A percentile compares a stretch with the other conserved stretches of the same genome.
phyloP scores from a whole-genome alignment of 257 asterid species.

The Nicotiana knightiana region DNA sequence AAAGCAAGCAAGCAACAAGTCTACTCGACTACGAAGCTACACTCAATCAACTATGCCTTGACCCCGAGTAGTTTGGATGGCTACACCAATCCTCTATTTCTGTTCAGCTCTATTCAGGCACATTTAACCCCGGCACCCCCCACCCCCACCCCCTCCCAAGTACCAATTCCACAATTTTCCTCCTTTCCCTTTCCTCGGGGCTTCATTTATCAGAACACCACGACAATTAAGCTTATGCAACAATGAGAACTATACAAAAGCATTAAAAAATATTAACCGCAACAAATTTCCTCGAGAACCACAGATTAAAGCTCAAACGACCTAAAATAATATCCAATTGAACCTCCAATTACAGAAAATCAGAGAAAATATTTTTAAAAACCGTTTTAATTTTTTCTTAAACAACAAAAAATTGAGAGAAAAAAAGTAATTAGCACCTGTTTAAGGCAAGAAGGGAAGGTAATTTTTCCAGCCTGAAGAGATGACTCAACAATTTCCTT shows the following conservation, averaged over 20 bases:
- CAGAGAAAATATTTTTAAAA: neutral
- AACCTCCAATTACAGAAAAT: neutral
- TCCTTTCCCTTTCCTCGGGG: neutral
- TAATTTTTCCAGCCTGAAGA: conserved; percentile 53
- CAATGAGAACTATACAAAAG: neutral
- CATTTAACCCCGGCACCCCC: neutral
- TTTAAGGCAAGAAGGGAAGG: conserved; percentile 83
- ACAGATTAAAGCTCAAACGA: neutral
- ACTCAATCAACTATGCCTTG: neutral
- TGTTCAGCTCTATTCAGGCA: neutral
- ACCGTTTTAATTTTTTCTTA: neutral
- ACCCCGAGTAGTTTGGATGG: neutral
- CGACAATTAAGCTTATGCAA: neutral
- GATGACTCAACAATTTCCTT: conserved; percentile 53
- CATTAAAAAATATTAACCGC: neutral
- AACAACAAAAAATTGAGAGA: neutral
- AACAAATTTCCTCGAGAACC: neutral
- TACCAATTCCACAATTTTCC: neutral
- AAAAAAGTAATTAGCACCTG: conserved; percentile 40
- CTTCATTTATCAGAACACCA: neutral
- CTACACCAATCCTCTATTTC: neutral
- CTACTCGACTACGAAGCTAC: neutral
- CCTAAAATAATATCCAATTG: neutral
- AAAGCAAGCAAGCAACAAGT: neutral
- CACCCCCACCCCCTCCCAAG: neutral